Evolutionary conservation across 192 early-diverging fungal genomes (phyloP), one percentile per base, ranked within the genome.

Genomic region (Spinellus fusiger): DNA sequence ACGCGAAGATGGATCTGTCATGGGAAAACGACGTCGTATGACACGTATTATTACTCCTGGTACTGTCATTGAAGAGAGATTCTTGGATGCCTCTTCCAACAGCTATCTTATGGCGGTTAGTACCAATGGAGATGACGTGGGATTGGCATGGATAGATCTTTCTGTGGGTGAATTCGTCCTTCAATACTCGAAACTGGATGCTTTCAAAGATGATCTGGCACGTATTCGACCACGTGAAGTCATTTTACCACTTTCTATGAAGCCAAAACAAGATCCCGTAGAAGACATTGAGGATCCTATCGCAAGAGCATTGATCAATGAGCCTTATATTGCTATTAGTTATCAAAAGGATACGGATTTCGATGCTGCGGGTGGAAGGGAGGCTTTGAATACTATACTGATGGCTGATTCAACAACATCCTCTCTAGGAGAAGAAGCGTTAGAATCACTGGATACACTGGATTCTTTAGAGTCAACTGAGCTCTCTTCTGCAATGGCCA

Each of bases 111-210:
- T 93, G 29, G 76, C 84, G 25, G 71, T 93, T 38, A 52, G 59
- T 48, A 46, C 32, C 2, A 27, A 40, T 38, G 33, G 16, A 16
- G 16, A 25, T 54, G 20, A 29, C 1, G 51, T 90, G 22, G 89
- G 91, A 1, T 69, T 98, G 25, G 83, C 95, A 0, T 98, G 95
- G 95, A 67, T 89, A 2, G 95, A 98, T 78, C 63, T 98, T 34
- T 89, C 89, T 0, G 93, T 92, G 0, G 95, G 95, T 18, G 92
- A 94, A 34, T 95, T 95, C 53, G 79, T 84, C 60, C 80, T 90
- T 10, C 75, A 85, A 61, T 64, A 79, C 8, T 80, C 84, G 1
- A 70, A 64, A 0, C 38, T 74, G 4, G 62, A 62, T 0, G 59
- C 62, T 0, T 77, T 98, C 15, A 59, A 70, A 7, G 77, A 85